Percentiles rank a stretch among this genome's conserved stretches.
Evolutionary conservation across 331 rosid species (phyloP).

Genomic region (Rhamnella rubrinervis): DNA sequence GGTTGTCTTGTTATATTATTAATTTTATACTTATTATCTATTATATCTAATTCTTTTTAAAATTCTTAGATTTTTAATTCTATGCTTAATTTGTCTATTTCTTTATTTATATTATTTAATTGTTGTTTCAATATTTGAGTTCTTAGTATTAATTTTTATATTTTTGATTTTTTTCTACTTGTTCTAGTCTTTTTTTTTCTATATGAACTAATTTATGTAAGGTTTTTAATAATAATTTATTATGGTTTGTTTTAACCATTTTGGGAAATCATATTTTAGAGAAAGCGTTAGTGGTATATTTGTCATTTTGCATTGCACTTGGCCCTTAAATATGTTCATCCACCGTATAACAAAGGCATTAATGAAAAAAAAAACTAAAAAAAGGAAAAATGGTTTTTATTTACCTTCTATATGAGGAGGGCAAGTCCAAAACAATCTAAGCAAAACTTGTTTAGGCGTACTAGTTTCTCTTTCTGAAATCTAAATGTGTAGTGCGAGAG

Average conservation of each 20-base stretch:
- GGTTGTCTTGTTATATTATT: no score
- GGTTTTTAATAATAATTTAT: no score
- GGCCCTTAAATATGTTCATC: slow-evolving; percentile 14
- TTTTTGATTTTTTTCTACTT: no score
- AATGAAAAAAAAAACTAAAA: background rate
- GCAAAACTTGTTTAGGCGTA: slow-evolving; percentile 7
- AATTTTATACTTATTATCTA: no score
- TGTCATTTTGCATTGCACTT: slow-evolving; percentile 12
- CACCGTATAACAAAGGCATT: background rate
- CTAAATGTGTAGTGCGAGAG: slow-evolving; percentile 16
- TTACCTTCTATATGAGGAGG: slow-evolving; percentile 11
- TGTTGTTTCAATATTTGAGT: no score
- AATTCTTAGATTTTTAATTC: no score
- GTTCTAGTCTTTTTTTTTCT: no score
- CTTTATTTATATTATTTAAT: no score
- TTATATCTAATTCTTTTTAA: no score
- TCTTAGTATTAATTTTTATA: no score
- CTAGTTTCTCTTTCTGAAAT: slow-evolving; percentile 18
- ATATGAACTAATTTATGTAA: no score
- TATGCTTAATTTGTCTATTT: no score
- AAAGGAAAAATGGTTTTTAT: slow-evolving; percentile 8
- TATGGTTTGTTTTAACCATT: background rate
- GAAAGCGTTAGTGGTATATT: background rate
- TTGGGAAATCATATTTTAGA: background rate
- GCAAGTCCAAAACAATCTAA: slow-evolving; percentile 17